Base-by-base conservation (phyloP, 495 filamentous ascomycete genomes). In the Massariosphaeria phaeospora region DNA sequence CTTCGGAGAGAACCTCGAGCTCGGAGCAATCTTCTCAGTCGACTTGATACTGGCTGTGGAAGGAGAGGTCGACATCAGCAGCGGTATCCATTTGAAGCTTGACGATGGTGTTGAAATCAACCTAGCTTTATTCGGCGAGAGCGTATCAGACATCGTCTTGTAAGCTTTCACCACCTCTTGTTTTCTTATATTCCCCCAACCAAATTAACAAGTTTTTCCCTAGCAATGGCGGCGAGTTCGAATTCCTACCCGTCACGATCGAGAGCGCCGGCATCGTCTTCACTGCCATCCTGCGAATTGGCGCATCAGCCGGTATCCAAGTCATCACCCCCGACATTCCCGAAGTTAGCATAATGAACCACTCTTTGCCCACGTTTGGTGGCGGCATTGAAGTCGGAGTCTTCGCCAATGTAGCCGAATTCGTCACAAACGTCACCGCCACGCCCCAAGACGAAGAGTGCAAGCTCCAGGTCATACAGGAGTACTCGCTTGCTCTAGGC, bases 191-290 rank as follows among this genome's bases (percentile, higher is more conserved):
- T 25, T 29, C 31, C 43, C 21, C 3, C 13, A 2, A 11, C 20
- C 15, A 17, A 17, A 38, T 7, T 38, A 38, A 6, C n/a, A 17
- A n/a, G 12, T 42, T 11, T 17, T 25, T 35, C 40, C 40, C 17
- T 30, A 77, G 75, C 35, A 73, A 74, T 42, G 76, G 77, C 30
- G 79, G 69, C 24, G 52, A 70, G n/a, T 80, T 76, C 59, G 76
- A 80, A 54, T 80, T 82, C 48, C 72, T 82, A 12, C 78, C 79
- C 3, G 73, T 80, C 11, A 74, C 67, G 1, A 65, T 80, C 12
- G 56, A 67, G 49, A 70, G 65, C 25, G 66, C 68, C 15, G 68
- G 67, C 15, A 29, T 52, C 3, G 70, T 69, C 9, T 57, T 74
- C 4, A 65, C 66, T 3, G 79, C 73, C 0, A 46, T 74, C 10